A percentile compares a stretch with the other conserved stretches of the same genome.
These are phyloP conservation scores for Fusarium sp. DNA, from an alignment of 2,329 filamentous ascomycete genomes.

Conservation along the genomic window DNA sequence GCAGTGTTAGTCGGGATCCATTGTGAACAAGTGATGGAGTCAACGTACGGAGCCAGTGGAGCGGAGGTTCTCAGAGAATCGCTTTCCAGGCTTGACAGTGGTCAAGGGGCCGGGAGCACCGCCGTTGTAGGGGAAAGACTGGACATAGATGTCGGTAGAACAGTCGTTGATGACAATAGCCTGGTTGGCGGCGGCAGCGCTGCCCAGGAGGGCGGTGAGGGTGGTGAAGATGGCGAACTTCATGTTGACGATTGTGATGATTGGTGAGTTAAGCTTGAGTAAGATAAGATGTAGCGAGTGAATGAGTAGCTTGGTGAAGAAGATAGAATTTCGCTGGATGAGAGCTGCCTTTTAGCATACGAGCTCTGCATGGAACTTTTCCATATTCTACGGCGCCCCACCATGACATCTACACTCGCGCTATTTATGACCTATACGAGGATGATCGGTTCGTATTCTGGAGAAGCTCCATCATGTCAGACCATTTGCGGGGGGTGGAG, in stretches of 20 bases:
- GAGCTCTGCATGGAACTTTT: not conserved
- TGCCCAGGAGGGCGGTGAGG: constrained; percentile 46
- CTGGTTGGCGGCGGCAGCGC: constrained; percentile 47
- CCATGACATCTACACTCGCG: constrained; percentile 10
- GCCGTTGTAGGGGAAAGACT: constrained; percentile 51
- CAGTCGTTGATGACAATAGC: constrained; percentile 52
- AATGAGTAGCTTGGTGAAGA: not conserved
- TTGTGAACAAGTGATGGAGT: not conserved
- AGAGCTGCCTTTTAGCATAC: constrained; percentile 8
- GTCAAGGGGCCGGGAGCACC: constrained; percentile 46
- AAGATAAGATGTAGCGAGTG: not conserved
- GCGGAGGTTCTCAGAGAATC: constrained; percentile 50
- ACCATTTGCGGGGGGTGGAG: not conserved
- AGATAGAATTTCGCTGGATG: not conserved
- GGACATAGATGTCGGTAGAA: constrained; percentile 47
- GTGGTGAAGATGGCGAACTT: constrained; percentile 42
- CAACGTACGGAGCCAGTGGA: constrained; percentile 48
- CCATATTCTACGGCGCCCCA: not conserved
- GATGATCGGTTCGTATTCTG: constrained; percentile 7
- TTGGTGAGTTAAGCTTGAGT: constrained; percentile 1
- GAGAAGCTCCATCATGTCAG: constrained; percentile 1
- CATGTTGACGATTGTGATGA: constrained; percentile 36
- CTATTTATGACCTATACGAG: constrained; percentile 13
- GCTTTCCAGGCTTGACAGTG: constrained; percentile 46
- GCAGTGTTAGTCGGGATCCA: not conserved